Evolutionary conservation across 2,329 filamentous ascomycete species (phyloP).

Genomic region (Epichloe sibirici): DNA sequence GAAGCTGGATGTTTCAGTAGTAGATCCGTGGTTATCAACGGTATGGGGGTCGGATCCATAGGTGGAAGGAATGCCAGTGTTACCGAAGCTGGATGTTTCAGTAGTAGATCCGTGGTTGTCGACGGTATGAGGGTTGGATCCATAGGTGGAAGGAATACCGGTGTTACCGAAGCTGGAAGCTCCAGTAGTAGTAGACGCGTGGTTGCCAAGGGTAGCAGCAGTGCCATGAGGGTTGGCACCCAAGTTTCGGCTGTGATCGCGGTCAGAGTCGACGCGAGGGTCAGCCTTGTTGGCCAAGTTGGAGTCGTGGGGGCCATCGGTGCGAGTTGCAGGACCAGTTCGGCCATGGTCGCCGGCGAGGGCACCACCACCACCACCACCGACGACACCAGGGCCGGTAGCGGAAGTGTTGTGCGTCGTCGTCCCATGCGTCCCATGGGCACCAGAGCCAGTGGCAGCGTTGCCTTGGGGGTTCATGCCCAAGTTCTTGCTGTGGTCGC

Average conservation of each 20-base stretch:
- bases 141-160: slow-evolving; percentile 15
- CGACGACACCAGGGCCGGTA: background rate
- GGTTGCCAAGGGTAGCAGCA: background rate
- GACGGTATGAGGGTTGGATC: slow-evolving; percentile 17
- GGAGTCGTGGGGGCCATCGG: slow-evolving; percentile 34
- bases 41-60: slow-evolving; percentile 18
- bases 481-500: slow-evolving; percentile 26
- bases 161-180: slow-evolving; percentile 6
- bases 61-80: slow-evolving; percentile 13
- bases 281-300: slow-evolving; percentile 38
- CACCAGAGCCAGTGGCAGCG: slow-evolving; percentile 4
- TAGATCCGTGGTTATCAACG: background rate
- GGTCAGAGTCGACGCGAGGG: slow-evolving; percentile 40
- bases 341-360: background rate
- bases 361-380: slow-evolving; percentile 3
- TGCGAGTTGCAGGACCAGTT: slow-evolving; percentile 14
- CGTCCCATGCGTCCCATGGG: too few species aligned
- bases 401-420: too few species aligned
- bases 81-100: slow-evolving; percentile 6
- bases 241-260: slow-evolving; percentile 26
- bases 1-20: background rate
- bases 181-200: slow-evolving; percentile 1
- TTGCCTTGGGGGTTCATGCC: slow-evolving; percentile 20
- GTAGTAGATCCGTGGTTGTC: background rate
- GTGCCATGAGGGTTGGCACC: slow-evolving; percentile 19